Base-by-base conservation (phyloP, 2,329 filamentous ascomycete genomes). In the Chaetomiaceae sp. region DNA sequence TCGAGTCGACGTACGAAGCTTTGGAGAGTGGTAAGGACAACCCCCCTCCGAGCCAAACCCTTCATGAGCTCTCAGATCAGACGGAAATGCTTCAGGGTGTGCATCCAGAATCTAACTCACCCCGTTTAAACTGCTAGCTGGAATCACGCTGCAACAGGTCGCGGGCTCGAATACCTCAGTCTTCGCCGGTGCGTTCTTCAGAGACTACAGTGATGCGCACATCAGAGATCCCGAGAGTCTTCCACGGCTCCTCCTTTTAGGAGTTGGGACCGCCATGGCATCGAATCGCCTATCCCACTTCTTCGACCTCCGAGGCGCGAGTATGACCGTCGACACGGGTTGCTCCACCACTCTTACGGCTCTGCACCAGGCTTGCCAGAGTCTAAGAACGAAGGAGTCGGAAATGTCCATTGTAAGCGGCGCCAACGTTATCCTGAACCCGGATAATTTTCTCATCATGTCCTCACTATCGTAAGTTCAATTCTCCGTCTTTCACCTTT, bases 391-490 rank as follows among this genome's bases (percentile, higher is more conserved):
- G 3, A 41, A 48, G 12, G 48, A 49, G 20, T 18, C 24, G 4
- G 19, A 32, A 27, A 14, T 35, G 6, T 17, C 49, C n/a, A 24
- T 54, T 9, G 49, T 51, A 10, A 41, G 29, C 12, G 49, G 29
- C 3, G 37, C 27, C 26, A 18, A 26, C 30, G 6, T 46, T 8
- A 27, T 42, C 33, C 26, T 48, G 10, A 36, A 20, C 15, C 46
- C 42, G 4, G 44, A 51, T 20, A 17, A 1, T 5, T 11, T 4
- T 11, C 4, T 30, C 10, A 12, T 6, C 27, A 11, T 42, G 30
- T 34, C 18, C 17, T 35, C 14, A 57, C 12, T 49, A 60, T 65
- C 5, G n/a, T n/a, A n/a, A n/a, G n/a, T n/a, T n/a, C n/a, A n/a
- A n/a, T n/a, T n/a, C n/a, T n/a, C n/a, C n/a, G n/a, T n/a, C n/a